Evolutionary conservation across 305 asterid genomes (phyloP).

Genomic region (Salvia sclarea): DNA sequence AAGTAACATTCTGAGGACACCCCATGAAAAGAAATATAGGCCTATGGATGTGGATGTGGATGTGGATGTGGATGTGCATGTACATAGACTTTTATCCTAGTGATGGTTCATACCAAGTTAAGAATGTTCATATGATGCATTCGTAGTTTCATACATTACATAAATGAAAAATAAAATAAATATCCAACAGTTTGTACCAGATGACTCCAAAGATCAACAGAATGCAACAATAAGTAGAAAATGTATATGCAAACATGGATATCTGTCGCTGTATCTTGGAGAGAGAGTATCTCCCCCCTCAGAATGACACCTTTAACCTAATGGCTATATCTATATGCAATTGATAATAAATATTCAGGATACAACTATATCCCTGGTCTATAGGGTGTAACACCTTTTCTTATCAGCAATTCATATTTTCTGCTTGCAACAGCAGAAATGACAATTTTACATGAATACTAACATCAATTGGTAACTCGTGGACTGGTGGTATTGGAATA

Average conservation of each 20-base stretch:
- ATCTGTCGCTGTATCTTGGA: not conserved
- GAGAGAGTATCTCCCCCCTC: not conserved
- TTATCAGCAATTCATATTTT: not conserved
- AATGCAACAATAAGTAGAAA: not conserved
- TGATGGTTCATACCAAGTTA: not conserved
- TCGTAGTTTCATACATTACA: too few species aligned
- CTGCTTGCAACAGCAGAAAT: not conserved
- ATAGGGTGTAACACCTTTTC: slow-evolving; percentile 3
- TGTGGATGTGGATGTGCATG: not conserved
- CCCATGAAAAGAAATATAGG: slow-evolving; percentile 8
- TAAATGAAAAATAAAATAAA: not conserved
- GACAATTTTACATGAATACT: not conserved
- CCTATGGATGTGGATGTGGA: not conserved
- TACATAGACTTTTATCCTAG: not conserved
- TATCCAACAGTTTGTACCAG: slow-evolving; percentile 2
- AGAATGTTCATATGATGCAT: too few species aligned
- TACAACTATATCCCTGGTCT: not conserved
- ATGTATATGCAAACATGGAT: not conserved
- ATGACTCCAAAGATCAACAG: slow-evolving; percentile 4
- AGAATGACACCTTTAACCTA: not conserved
- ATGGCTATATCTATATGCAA: slow-evolving; percentile 21
- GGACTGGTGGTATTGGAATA: not conserved
- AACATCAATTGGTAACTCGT: not conserved
- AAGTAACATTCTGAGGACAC: slow-evolving; percentile 11
- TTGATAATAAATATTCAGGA: not conserved